phyloP scores from a whole-genome alignment of 2,329 filamentous ascomycete species.

The Phaeosphaeria sp. region DNA sequence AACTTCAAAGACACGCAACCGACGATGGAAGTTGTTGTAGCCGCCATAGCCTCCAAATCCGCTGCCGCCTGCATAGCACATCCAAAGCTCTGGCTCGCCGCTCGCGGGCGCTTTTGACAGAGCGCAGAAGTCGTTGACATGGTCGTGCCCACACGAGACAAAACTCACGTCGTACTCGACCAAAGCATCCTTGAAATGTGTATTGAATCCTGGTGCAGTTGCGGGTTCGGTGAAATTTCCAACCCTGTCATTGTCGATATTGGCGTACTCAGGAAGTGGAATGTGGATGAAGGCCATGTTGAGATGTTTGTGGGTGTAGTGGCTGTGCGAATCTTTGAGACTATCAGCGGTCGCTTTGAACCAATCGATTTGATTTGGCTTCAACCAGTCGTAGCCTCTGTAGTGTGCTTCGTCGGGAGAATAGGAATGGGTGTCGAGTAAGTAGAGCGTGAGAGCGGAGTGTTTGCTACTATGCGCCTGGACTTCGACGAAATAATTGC shows the following conservation, averaged over 20 bases:
- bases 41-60: slow-evolving; percentile 96
- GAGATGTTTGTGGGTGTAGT: slow-evolving; percentile 92
- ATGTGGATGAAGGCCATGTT: slow-evolving; percentile 98
- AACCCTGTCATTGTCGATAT: slow-evolving; percentile 63
- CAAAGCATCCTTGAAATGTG: slow-evolving; percentile 89
- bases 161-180: slow-evolving; percentile 84
- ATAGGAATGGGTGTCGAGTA: slow-evolving; percentile 92
- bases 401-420: slow-evolving; percentile 87
- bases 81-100: slow-evolving; percentile 73
- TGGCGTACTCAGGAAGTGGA: slow-evolving; percentile 85
- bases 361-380: slow-evolving; percentile 92
- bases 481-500: slow-evolving; percentile 94
- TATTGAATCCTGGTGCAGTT: slow-evolving; percentile 88
- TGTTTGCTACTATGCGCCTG: slow-evolving; percentile 83
- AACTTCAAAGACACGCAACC: slow-evolving; percentile 88
- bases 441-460: slow-evolving; percentile 91
- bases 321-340: slow-evolving; percentile 72
- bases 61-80: slow-evolving; percentile 93
- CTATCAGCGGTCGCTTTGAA: slow-evolving; percentile 79
- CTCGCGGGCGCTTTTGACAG: slow-evolving; percentile 60
- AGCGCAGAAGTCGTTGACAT: slow-evolving; percentile 96
- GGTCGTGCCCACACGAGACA: slow-evolving; percentile 93
- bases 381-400: slow-evolving; percentile 97
- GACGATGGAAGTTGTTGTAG: slow-evolving; percentile 83
- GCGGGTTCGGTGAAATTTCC: slow-evolving; percentile 83